Evolutionary conservation across 108 stramenopile genomes (phyloP).

Genomic region (Cyclotella sp.): DNA sequence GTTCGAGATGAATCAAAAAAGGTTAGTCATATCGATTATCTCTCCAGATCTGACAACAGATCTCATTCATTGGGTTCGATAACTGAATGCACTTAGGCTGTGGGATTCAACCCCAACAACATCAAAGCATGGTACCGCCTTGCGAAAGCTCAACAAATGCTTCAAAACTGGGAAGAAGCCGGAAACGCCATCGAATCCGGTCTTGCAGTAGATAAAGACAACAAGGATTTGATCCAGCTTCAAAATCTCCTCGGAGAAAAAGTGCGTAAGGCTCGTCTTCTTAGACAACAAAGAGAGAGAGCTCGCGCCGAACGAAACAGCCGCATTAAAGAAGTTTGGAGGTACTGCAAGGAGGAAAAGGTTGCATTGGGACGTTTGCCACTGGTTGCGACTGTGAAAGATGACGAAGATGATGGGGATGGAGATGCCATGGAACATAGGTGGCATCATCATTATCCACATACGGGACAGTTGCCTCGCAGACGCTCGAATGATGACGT

Average conservation of each 20-base stretch:
- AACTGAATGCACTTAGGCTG: slow-evolving; percentile 27
- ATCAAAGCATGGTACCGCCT: slow-evolving; percentile 91
- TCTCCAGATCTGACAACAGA: background rate
- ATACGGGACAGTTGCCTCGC: slow-evolving; percentile 76
- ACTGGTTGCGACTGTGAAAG: slow-evolving; percentile 76
- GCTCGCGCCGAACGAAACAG: slow-evolving; percentile 76
- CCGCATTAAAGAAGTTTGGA: slow-evolving; percentile 88
- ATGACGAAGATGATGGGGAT: slow-evolving; percentile 74
- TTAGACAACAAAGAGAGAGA: slow-evolving; percentile 81
- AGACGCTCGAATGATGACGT: slow-evolving; percentile 28
- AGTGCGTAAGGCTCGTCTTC: slow-evolving; percentile 70
- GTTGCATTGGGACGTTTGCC: slow-evolving; percentile 81
- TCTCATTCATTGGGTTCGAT: background rate
- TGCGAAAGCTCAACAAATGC: slow-evolving; percentile 83
- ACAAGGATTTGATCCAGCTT: slow-evolving; percentile 75
- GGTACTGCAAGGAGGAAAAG: slow-evolving; percentile 73
- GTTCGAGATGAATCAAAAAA: slow-evolving; percentile 76
- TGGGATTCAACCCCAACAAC: slow-evolving; percentile 71
- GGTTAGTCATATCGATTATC: slow-evolving; percentile 15
- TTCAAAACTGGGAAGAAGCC: slow-evolving; percentile 84
- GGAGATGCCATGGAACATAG: slow-evolving; percentile 60
- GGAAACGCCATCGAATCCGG: slow-evolving; percentile 86
- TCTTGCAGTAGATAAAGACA: slow-evolving; percentile 61
- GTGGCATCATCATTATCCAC: slow-evolving; percentile 90
- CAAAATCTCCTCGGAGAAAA: slow-evolving; percentile 62